Evolutionary conservation across 1,284 basidiomycete species (phyloP).

Genomic region (Apiotrichum siamense): DNA sequence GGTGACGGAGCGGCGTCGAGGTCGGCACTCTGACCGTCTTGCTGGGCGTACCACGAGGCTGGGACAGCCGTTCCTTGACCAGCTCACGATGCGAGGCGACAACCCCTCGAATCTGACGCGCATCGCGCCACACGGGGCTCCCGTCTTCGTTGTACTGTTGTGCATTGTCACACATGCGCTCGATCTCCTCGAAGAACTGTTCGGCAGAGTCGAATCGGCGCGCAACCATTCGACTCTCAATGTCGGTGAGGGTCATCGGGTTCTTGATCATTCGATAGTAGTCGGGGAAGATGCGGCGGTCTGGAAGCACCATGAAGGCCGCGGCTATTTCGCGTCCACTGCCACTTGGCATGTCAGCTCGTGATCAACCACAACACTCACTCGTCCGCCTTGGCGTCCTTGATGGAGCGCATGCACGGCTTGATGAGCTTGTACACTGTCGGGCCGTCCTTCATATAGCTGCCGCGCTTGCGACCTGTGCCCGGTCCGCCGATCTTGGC

Average conservation of each 20-base stretch:
- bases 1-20: slow-evolving; percentile 1
- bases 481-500: slow-evolving; percentile 7
- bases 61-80: slow-evolving; percentile 13
- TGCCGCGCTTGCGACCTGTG: slow-evolving; percentile 28
- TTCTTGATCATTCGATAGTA: slow-evolving; percentile 81
- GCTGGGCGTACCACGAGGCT: background rate
- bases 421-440: slow-evolving; percentile 45
- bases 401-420: slow-evolving; percentile 37
- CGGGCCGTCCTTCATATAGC: slow-evolving; percentile 41
- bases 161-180: slow-evolving; percentile 82
- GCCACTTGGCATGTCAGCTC: slow-evolving; percentile 17
- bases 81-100: slow-evolving; percentile 9
- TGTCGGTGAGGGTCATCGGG: slow-evolving; percentile 79
- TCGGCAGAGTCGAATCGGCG: slow-evolving; percentile 62
- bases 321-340: slow-evolving; percentile 62
- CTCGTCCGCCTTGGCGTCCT: slow-evolving; percentile 35
- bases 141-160: slow-evolving; percentile 82
- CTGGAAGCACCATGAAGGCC: slow-evolving; percentile 71
- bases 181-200: slow-evolving; percentile 71
- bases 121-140: slow-evolving; percentile 78
- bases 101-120: slow-evolving; percentile 53
- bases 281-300: slow-evolving; percentile 75
- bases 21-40: background rate
- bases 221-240: slow-evolving; percentile 66
- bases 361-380: slow-evolving; percentile 17